A percentile compares a stretch with the other conserved stretches of the same genome.
Evolutionary conservation across 2,329 filamentous ascomycete species (phyloP).

Genomic region (Lachnellula arida): DNA sequence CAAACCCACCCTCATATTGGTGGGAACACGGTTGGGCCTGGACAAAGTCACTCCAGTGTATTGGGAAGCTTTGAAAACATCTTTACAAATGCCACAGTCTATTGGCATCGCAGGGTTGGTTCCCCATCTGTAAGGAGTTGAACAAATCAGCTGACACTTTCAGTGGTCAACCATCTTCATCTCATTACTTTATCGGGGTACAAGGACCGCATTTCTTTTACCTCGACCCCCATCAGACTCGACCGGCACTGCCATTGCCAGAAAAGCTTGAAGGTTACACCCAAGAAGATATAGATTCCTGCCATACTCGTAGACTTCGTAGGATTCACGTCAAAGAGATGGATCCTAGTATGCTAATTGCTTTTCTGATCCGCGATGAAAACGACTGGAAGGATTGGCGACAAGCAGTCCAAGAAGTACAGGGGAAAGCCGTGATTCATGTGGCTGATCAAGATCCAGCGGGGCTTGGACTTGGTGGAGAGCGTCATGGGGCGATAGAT

Average conservation of each 20-base stretch:
- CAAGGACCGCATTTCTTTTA: slow-evolving; percentile 85
- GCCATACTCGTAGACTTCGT: slow-evolving; percentile 81
- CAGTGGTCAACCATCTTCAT: slow-evolving; percentile 83
- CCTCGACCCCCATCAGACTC: slow-evolving; percentile 86
- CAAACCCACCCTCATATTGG: slow-evolving; percentile 79
- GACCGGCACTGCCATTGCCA: slow-evolving; percentile 66
- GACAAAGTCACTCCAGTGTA: slow-evolving; percentile 94
- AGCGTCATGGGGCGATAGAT: slow-evolving; percentile 71
- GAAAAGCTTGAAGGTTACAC: slow-evolving; percentile 55
- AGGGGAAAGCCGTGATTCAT: slow-evolving; percentile 82
- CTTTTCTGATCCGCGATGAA: slow-evolving; percentile 79
- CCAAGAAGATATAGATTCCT: slow-evolving; percentile 70
- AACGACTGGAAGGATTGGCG: slow-evolving; percentile 85
- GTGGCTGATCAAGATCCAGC: slow-evolving; percentile 68
- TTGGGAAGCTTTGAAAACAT: slow-evolving; percentile 84
- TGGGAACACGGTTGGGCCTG: slow-evolving; percentile 85
- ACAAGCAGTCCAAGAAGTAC: slow-evolving; percentile 64
- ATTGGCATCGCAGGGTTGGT: slow-evolving; percentile 87
- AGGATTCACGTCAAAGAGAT: slow-evolving; percentile 83
- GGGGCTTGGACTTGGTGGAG: slow-evolving; percentile 46
- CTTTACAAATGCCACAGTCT: slow-evolving; percentile 85
- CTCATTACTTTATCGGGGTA: slow-evolving; percentile 66
- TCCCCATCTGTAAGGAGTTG: neutral
- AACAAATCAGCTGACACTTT: slow-evolving; percentile 9
- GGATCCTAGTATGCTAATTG: slow-evolving; percentile 97